A percentile compares a stretch with the other conserved stretches of the same genome.
These are phyloP conservation scores for Nicotiana obtusifolia DNA, from an alignment of 257 asterid species.

Conservation along the genomic window DNA sequence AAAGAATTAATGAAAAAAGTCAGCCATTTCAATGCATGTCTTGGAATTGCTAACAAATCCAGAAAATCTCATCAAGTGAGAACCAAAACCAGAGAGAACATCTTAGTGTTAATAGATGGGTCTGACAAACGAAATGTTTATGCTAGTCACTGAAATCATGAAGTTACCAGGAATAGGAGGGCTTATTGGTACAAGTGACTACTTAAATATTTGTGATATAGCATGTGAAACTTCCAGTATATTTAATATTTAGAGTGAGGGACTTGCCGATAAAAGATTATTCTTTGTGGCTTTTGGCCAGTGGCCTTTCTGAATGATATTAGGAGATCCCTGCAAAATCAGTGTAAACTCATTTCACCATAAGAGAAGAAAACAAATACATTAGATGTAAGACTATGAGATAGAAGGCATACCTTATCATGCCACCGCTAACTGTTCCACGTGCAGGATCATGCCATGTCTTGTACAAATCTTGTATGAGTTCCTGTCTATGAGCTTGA, in stretches of 20 bases:
- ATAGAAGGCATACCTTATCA: conserved; percentile 58
- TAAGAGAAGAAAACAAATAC: background rate
- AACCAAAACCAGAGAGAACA: background rate
- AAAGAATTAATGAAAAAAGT: background rate
- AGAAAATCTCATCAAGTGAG: background rate
- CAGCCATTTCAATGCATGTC: background rate
- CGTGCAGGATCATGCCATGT: conserved; percentile 97
- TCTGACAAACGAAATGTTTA: background rate
- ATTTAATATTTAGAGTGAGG: background rate
- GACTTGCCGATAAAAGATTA: conserved; percentile 76
- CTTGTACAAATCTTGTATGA: conserved; percentile 91
- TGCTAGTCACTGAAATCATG: background rate
- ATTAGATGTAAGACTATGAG: background rate
- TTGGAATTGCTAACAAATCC: background rate
- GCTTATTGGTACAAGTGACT: background rate
- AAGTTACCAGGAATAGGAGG: background rate
- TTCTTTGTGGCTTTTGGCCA: conserved; percentile 98
- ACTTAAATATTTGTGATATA: background rate
- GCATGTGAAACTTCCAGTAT: background rate
- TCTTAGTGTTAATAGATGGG: background rate
- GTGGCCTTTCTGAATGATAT: conserved; percentile 97
- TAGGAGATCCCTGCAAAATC: conserved; percentile 77
- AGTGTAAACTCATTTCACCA: background rate
- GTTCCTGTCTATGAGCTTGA: conserved; percentile 97
- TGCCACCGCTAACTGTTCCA: conserved; percentile 96